Evolutionary conservation across 2,329 filamentous ascomycete species (phyloP).

Genomic region (Aspergillus thermomutatus): DNA sequence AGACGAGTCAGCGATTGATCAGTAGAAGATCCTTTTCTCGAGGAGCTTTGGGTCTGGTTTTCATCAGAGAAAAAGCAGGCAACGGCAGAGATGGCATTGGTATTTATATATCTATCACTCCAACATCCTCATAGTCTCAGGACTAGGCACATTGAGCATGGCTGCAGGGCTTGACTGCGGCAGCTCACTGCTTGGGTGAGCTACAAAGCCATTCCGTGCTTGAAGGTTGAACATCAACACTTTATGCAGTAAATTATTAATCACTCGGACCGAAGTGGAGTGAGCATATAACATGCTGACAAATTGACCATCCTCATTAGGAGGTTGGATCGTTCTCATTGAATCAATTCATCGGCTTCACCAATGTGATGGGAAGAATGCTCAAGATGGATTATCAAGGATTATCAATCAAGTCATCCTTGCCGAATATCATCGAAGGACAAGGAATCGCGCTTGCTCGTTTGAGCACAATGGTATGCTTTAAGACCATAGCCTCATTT

Average conservation of each 20-base stretch:
- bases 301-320: neutral
- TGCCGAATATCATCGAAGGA: neutral
- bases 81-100: too few relatives aligned
- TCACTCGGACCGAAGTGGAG: neutral
- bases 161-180: neutral
- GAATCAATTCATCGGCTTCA: neutral
- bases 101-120: too few relatives aligned
- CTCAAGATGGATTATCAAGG: neutral
- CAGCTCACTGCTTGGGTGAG: neutral
- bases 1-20: constrained; percentile 14
- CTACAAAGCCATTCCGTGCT: neutral
- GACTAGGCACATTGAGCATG: too few relatives aligned
- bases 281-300: neutral
- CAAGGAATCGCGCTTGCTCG: neutral
- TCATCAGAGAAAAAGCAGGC: too few relatives aligned
- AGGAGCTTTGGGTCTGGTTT: too few relatives aligned
- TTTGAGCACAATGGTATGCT: neutral
- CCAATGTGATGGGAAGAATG: neutral
- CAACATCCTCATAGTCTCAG: too few relatives aligned
- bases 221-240: neutral
- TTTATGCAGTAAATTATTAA: neutral
- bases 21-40: too few relatives aligned
- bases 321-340: neutral
- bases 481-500: neutral
- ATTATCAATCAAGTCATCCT: neutral